These are phyloP conservation scores for Pisolithus marmoratus DNA, from an alignment of 768 basidiomycete genomes.

Conservation along the genomic window DNA sequence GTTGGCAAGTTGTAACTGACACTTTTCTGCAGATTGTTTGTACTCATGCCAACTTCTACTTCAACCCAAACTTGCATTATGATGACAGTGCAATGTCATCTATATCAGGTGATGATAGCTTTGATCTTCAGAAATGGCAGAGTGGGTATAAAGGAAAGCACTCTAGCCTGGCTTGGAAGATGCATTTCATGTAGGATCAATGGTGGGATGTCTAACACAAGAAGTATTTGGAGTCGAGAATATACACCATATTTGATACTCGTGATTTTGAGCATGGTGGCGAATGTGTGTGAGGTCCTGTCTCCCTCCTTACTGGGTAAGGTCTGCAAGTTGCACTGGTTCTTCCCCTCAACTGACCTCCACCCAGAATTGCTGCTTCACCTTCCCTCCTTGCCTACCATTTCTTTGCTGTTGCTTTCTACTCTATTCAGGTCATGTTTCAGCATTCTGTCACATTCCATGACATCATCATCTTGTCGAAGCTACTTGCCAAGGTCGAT, in stretches of 20 bases:
- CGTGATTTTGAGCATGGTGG: slow-evolving; percentile 84
- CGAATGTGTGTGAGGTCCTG: slow-evolving; percentile 81
- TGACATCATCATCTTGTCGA: slow-evolving; percentile 72
- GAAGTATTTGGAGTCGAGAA: not conserved
- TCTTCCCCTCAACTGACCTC: not conserved
- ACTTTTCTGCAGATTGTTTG: slow-evolving; percentile 42
- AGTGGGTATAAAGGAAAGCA: slow-evolving; percentile 29
- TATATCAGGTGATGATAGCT: slow-evolving; percentile 17
- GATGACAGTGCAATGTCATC: slow-evolving; percentile 36
- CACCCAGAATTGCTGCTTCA: slow-evolving; percentile 64
- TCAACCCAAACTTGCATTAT: slow-evolving; percentile 31
- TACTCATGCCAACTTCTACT: slow-evolving; percentile 47
- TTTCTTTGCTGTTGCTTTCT: slow-evolving; percentile 95
- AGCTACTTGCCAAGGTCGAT: slow-evolving; percentile 48
- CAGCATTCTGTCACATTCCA: no score
- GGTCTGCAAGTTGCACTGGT: slow-evolving; percentile 17
- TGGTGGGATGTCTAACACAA: no score
- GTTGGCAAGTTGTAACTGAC: not conserved
- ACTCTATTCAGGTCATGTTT: slow-evolving; percentile 87
- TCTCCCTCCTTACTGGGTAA: slow-evolving; percentile 84
- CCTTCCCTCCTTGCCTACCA: slow-evolving; percentile 78
- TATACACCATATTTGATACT: not conserved
- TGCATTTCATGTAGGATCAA: slow-evolving; percentile 27
- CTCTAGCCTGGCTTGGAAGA: slow-evolving; percentile 21
- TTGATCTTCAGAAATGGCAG: slow-evolving; percentile 29